phyloP scores from a whole-genome alignment of 192 early-diverging fungal genomes.

The Anaeromyces robustus region DNA sequence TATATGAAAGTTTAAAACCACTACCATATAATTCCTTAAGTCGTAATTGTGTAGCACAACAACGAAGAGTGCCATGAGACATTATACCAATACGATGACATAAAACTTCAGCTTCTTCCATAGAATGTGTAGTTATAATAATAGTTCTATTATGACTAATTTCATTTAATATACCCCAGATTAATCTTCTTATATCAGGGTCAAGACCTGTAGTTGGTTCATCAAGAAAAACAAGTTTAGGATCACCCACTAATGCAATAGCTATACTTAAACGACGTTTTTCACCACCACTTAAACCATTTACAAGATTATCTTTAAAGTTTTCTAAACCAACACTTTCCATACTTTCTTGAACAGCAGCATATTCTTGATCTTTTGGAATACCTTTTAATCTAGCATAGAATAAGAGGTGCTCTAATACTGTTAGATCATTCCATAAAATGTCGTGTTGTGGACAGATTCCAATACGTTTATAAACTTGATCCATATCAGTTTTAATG shows the following conservation, averaged over 20 bases:
- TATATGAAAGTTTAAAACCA: conserved; percentile 50
- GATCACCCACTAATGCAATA: conserved; percentile 53
- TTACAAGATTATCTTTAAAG: too few species aligned
- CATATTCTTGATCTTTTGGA: conserved; percentile 17
- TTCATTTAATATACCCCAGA: conserved; percentile 52
- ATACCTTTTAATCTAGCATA: conserved; percentile 59
- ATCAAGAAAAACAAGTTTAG: conserved; percentile 57
- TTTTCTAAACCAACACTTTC: conserved; percentile 30
- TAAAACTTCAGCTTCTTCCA: too few species aligned
- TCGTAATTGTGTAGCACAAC: conserved; percentile 35
- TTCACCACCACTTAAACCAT: too few species aligned
- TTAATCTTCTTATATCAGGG: conserved; percentile 51
- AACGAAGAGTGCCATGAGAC: conserved; percentile 51
- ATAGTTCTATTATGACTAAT: conserved; percentile 45
- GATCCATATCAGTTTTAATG: conserved; percentile 25
- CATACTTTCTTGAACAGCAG: conserved; percentile 23
- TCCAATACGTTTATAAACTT: conserved; percentile 45
- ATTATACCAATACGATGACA: conserved; percentile 63
- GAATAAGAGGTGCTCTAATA: conserved; percentile 18
- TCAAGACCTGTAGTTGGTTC: conserved; percentile 69
- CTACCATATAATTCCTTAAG: conserved; percentile 53
- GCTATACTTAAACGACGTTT: too few species aligned
- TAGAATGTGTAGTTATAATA: conserved; percentile 28
- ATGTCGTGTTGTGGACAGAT: conserved; percentile 60
- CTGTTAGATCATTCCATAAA: conserved; percentile 57